Evolutionary conservation across 371 early-diverging fungal species (phyloP).

Genomic region (Saksenaea vasiformis): DNA sequence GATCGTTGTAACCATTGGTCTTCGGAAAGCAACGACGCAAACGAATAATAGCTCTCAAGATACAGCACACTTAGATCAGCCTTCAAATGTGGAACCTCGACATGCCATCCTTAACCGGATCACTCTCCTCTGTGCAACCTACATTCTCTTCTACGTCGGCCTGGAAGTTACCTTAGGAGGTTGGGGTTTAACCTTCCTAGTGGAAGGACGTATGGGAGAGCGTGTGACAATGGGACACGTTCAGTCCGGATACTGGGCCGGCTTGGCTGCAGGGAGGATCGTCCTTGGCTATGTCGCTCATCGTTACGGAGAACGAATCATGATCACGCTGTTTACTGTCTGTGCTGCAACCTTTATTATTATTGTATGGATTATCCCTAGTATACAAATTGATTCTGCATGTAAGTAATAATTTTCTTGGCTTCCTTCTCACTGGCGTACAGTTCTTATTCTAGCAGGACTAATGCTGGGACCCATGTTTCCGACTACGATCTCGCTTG

Average conservation of each 20-base stretch:
- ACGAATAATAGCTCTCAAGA: constrained; percentile 5
- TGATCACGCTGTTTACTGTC: constrained; percentile 28
- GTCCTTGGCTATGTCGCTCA: constrained; percentile 30
- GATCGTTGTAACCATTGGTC: constrained; percentile 19
- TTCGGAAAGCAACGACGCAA: constrained; percentile 18
- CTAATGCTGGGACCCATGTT: constrained; percentile 39
- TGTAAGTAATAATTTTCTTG: constrained; percentile 2
- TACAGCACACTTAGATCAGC: not conserved
- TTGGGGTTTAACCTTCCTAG: constrained; percentile 37
- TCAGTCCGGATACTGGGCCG: constrained; percentile 37
- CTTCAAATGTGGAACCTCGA: constrained; percentile 16
- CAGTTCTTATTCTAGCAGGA: constrained; percentile 25
- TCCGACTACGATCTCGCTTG: constrained; percentile 35
- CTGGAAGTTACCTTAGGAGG: constrained; percentile 39
- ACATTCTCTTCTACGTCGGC: constrained; percentile 38
- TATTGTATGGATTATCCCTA: constrained; percentile 11
- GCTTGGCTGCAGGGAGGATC: constrained; percentile 31
- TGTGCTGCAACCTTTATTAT: constrained; percentile 16
- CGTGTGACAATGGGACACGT: constrained; percentile 20
- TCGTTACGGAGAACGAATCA: constrained; percentile 34
- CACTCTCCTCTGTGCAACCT: constrained; percentile 30
- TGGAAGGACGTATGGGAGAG: constrained; percentile 31
- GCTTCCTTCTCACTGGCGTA: not conserved
- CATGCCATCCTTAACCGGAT: constrained; percentile 24
- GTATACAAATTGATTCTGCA: constrained; percentile 20